Conservation (phyloP, 768 basidiomycete genomes). For the Podaxis mareebaensis region DNA sequence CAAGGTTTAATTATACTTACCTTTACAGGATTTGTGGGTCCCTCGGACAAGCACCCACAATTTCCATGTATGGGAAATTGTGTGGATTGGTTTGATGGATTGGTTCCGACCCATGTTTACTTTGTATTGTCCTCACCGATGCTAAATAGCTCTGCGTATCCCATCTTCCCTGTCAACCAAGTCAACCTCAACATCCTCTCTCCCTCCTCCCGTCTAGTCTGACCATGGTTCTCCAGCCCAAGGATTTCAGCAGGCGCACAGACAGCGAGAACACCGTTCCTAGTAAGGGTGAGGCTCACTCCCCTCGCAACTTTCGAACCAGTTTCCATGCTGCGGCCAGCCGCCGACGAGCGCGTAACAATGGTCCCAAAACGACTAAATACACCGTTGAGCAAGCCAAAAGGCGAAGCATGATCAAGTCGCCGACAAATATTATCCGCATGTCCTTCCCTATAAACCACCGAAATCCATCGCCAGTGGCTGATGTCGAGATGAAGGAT, state of each 20-base stretch:
- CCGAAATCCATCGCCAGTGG: constrained; percentile 15
- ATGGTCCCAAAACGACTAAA: constrained; percentile 30
- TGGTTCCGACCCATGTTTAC: constrained; percentile 15
- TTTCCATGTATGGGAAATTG: constrained; percentile 1
- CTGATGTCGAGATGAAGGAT: constrained; percentile 36
- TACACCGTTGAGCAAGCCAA: constrained; percentile 40
- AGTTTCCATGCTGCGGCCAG: constrained; percentile 29
- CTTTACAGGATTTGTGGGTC: constrained; percentile 10
- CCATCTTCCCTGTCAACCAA: neutral
- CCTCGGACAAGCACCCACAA: neutral
- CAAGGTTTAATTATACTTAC: neutral
- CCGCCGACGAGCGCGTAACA: constrained; percentile 39
- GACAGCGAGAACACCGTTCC: constrained; percentile 18
- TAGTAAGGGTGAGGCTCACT: constrained; percentile 18
- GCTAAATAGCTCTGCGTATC: constrained; percentile 10
- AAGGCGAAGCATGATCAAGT: constrained; percentile 28
- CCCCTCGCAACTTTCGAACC: constrained; percentile 22
- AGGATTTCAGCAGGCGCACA: constrained; percentile 19
- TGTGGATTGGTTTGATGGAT: constrained; percentile 17
- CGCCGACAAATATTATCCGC: constrained; percentile 20
- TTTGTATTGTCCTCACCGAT: neutral
- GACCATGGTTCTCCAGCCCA: constrained; percentile 31
- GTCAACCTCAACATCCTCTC: neutral
- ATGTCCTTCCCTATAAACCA: constrained; percentile 30
- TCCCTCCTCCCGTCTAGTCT: neutral